These are phyloP conservation scores for Gonapodya prolifera DNA, from an alignment of 192 early-diverging fungal genomes.

Conservation along the genomic window DNA sequence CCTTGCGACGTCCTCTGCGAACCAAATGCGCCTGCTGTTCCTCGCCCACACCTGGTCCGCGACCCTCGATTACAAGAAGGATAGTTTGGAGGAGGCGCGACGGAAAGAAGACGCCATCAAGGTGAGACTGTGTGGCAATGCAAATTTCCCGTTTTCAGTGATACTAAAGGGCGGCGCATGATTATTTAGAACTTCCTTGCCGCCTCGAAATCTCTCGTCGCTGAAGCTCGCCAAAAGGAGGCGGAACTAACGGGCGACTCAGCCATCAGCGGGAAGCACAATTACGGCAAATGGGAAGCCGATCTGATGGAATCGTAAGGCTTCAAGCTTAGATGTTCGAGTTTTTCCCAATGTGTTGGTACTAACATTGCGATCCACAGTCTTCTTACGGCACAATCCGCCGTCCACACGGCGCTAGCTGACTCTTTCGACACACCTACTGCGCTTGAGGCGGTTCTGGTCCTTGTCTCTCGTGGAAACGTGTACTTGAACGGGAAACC, in stretches of 20 bases:
- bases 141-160: background rate
- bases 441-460: conserved; percentile 68
- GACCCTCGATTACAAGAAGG: conserved; percentile 70
- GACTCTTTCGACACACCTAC: conserved; percentile 85
- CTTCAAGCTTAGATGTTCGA: background rate
- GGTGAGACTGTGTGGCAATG: conserved; percentile 21
- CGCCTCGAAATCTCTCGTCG: conserved; percentile 62
- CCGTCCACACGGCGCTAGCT: conserved; percentile 73
- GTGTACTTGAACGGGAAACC: conserved; percentile 56
- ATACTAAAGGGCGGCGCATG: background rate
- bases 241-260: too few species aligned
- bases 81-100: conserved; percentile 63
- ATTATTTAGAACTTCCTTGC: conserved; percentile 72
- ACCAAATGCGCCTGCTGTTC: conserved; percentile 84
- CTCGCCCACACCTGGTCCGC: conserved; percentile 76
- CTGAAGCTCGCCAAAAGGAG: conserved; percentile 31
- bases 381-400: conserved; percentile 49
- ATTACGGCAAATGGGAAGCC: conserved; percentile 54
- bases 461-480: conserved; percentile 66
- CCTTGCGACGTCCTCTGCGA: conserved; percentile 59
- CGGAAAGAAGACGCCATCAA: conserved; percentile 62
- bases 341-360: background rate
- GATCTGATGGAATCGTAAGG: conserved; percentile 49
- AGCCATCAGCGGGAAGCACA: conserved; percentile 57
- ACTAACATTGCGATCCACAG: conserved; percentile 11